Conservation (phyloP, 208 protist genomes). For the Borovskyia barvae region DNA sequence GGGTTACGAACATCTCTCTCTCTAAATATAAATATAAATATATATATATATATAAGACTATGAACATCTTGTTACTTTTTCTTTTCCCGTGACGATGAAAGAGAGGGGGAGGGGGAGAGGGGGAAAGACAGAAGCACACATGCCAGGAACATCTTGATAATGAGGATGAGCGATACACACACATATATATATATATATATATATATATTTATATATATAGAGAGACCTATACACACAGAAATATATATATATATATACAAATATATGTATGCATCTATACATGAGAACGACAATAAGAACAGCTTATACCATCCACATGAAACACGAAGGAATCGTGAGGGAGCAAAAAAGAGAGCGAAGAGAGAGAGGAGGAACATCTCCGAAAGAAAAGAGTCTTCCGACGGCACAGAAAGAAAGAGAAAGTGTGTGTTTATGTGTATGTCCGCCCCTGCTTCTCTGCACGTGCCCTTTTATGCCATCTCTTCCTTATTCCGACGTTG, state of each 20-base stretch:
- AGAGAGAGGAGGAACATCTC: slow-evolving; percentile 1
- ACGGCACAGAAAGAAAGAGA: neutral
- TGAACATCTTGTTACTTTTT: slow-evolving; percentile 5
- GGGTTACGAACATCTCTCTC: no score
- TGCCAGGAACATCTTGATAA: neutral
- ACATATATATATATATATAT: no score
- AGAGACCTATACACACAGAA: no score
- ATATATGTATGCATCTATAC: no score
- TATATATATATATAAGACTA: no score
- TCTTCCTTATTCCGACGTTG: slow-evolving; percentile 49
- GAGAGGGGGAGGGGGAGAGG: neutral
- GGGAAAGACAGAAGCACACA: neutral
- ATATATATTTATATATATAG: no score
- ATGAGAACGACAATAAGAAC: no score
- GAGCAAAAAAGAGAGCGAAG: slow-evolving; percentile 8
- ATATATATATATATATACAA: no score
- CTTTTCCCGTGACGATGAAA: neutral
- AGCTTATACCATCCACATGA: no score
- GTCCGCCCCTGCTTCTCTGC: neutral
- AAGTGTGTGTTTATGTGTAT: neutral
- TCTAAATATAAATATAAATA: no score
- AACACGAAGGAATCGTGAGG: no score
- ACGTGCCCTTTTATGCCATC: slow-evolving; percentile 5
- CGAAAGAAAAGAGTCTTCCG: neutral
- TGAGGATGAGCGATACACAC: neutral